phyloP scores from a whole-genome alignment of 2,329 filamentous ascomycete species.

The Massarina eburnea region DNA sequence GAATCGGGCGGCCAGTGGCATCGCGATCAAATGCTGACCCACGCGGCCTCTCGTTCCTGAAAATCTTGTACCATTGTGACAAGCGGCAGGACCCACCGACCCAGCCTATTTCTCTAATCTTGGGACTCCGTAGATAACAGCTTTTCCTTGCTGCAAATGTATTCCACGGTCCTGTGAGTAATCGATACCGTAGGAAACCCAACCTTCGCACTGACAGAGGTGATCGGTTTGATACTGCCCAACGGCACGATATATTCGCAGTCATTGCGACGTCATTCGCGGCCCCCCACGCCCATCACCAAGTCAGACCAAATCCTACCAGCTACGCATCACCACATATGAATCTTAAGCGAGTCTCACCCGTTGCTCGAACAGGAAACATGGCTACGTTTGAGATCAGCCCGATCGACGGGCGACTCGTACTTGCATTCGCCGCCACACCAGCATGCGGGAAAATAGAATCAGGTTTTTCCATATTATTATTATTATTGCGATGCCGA shows the following conservation, averaged over 20 bases:
- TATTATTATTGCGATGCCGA: too few relatives aligned
- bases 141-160: background rate
- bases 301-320: background rate
- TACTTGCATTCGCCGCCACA: background rate
- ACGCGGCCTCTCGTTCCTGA: slow-evolving; percentile 13
- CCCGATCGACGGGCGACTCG: background rate
- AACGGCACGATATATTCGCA: background rate
- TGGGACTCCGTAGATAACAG: background rate
- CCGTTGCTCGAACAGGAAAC: background rate
- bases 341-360: background rate
- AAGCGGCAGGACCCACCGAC: slow-evolving; percentile 18
- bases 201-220: too few relatives aligned
- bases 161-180: too few relatives aligned
- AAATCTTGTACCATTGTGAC: slow-evolving; percentile 16
- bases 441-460: too few relatives aligned
- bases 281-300: background rate
- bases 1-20: slow-evolving; percentile 18
- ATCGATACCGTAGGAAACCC: too few relatives aligned
- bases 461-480: too few relatives aligned
- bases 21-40: slow-evolving; percentile 23
- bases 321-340: background rate
- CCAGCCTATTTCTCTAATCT: background rate
- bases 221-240: slow-evolving; percentile 1
- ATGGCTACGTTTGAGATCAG: background rate
- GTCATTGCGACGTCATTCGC: slow-evolving; percentile 12